phyloP scores from a whole-genome alignment of 2,329 filamentous ascomycete species.

The Pseudopyricularia cyperi region DNA sequence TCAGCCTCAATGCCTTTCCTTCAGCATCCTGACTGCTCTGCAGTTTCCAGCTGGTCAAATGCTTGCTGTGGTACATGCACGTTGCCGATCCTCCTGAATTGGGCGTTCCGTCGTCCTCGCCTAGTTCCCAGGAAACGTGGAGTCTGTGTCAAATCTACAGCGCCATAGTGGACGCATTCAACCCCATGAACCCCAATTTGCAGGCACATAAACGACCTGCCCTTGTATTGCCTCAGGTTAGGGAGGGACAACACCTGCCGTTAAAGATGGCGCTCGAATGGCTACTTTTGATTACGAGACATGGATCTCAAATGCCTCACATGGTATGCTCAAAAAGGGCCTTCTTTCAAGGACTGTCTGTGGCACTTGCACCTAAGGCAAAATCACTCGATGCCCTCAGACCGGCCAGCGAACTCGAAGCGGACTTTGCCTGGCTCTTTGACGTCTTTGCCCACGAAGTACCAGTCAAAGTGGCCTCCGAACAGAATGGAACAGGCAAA shows the following conservation, averaged over 20 bases:
- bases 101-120: too few relatives aligned
- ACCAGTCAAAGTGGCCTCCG: background rate
- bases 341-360: background rate
- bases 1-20: background rate
- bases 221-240: background rate
- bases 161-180: background rate
- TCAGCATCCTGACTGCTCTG: too few relatives aligned
- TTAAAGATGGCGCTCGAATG: background rate
- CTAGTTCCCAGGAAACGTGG: background rate
- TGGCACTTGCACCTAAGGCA: background rate
- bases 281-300: background rate
- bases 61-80: background rate
- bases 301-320: background rate
- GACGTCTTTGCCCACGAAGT: background rate
- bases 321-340: background rate
- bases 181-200: background rate
- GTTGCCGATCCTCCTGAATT: background rate
- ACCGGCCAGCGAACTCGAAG: background rate
- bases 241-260: background rate
- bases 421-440: background rate
- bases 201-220: background rate
- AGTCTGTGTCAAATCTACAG: background rate
- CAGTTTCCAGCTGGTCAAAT: background rate
- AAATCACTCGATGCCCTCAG: background rate
- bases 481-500: background rate